Evolutionary conservation across 202 grass and related monocot species (phyloP).

Genomic region (Brachypodium distachyon): DNA sequence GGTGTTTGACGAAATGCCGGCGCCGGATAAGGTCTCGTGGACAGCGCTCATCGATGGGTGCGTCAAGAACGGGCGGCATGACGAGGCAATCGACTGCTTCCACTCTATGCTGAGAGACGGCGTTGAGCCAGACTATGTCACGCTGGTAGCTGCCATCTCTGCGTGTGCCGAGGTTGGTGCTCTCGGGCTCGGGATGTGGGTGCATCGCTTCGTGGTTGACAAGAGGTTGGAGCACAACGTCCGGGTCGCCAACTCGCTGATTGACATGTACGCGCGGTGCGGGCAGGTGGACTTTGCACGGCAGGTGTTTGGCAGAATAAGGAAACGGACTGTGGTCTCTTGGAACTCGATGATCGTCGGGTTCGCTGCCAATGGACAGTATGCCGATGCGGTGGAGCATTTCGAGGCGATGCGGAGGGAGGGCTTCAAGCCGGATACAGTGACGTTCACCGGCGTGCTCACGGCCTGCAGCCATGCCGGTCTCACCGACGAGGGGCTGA

Average conservation of each 20-base stretch:
- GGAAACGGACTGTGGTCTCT: conserved; percentile 34
- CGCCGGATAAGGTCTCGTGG: conserved; percentile 51
- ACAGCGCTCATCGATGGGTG: conserved; percentile 64
- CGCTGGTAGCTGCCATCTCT: conserved; percentile 35
- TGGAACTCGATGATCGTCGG: conserved; percentile 70
- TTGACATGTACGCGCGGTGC: conserved; percentile 64
- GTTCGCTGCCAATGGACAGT: conserved; percentile 41
- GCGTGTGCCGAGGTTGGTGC: conserved; percentile 46
- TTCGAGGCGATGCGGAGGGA: conserved; percentile 41
- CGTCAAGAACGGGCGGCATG: conserved; percentile 40
- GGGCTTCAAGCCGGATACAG: conserved; percentile 37
- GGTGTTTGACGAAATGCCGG: conserved; percentile 52
- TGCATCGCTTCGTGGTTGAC: conserved; percentile 22
- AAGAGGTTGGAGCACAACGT: conserved; percentile 12
- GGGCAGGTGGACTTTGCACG: conserved; percentile 38
- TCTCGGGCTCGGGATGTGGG: conserved; percentile 56
- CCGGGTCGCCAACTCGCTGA: conserved; percentile 40
- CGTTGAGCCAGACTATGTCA: conserved; percentile 48
- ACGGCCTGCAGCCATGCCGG: conserved; percentile 57
- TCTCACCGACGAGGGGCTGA: conserved; percentile 31
- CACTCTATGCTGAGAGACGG: conserved; percentile 40
- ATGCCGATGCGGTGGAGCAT: conserved; percentile 12
- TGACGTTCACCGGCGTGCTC: conserved; percentile 46
- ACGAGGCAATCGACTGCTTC: conserved; percentile 49
- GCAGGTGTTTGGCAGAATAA: conserved; percentile 34